Evolutionary conservation across 164 flowering plant genomes (phyloP).

Genomic region (Liriodendron chinense): DNA sequence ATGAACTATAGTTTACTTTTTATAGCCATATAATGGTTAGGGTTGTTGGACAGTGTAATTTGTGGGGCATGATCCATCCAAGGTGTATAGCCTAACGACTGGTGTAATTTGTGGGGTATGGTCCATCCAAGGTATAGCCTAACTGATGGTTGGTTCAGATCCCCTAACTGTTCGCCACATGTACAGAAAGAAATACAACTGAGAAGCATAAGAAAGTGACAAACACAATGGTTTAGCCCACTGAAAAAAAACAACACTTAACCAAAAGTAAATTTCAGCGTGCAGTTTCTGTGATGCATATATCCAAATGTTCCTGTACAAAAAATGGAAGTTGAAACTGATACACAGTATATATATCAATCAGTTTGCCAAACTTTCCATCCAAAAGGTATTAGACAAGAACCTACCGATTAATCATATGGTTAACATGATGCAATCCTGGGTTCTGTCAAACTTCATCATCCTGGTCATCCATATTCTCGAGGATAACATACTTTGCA

Average conservation of each 20-base stretch:
- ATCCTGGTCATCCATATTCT: constrained; percentile 72
- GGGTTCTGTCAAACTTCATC: constrained; percentile 28
- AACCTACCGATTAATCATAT: neutral
- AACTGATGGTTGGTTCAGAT: neutral
- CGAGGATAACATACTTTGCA: constrained; percentile 84
- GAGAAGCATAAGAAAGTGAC: neutral
- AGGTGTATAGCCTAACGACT: neutral
- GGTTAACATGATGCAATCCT: neutral
- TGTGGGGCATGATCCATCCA: too few species aligned
- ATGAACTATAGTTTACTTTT: too few species aligned
- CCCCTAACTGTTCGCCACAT: neutral
- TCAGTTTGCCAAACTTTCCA: neutral
- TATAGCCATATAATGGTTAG: too few species aligned
- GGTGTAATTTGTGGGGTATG: neutral
- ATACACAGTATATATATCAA: neutral
- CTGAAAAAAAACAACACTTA: neutral
- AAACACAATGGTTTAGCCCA: neutral
- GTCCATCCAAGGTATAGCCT: too few species aligned
- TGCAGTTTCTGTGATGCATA: neutral
- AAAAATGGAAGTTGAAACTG: neutral
- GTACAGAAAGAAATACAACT: neutral
- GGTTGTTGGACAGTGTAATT: too few species aligned
- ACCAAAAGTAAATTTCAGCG: neutral
- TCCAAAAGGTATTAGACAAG: neutral
- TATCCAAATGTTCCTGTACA: too few species aligned